A percentile compares a stretch with the other conserved stretches of the same genome.
These are phyloP conservation scores for Psidium guajava DNA, from an alignment of 345 rosid species.

Conservation along the genomic window DNA sequence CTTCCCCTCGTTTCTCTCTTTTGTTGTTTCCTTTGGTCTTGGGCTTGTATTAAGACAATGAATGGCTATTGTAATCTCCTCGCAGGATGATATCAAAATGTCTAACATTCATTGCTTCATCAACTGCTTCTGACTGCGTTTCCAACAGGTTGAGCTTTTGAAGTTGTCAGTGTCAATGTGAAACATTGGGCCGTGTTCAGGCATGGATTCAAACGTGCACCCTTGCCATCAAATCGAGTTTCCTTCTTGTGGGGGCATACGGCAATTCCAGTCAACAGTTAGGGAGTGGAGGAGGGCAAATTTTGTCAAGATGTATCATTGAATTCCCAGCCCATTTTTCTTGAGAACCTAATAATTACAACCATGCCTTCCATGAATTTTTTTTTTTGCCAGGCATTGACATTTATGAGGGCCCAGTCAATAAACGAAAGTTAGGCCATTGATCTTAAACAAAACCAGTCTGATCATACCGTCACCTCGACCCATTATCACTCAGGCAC, in stretches of 20 bases:
- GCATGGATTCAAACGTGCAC: background rate
- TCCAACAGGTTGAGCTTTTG: background rate
- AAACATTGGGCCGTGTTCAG: fast-evolving
- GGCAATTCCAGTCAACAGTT: background rate
- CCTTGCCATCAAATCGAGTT: background rate
- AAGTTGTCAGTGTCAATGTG: background rate
- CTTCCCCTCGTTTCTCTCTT: background rate
- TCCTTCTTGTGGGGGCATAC: background rate
- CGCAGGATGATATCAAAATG: background rate
- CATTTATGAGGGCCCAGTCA: background rate
- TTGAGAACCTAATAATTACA: background rate
- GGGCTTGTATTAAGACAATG: background rate
- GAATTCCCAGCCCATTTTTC: background rate
- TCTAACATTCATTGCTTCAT: background rate
- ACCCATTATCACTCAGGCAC: no score
- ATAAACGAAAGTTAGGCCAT: background rate
- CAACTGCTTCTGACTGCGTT: background rate
- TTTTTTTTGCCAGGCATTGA: background rate
- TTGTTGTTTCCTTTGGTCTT: background rate
- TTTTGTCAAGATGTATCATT: background rate
- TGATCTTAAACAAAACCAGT: background rate
- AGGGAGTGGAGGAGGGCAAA: background rate
- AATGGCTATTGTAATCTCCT: background rate
- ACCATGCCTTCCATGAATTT: background rate
- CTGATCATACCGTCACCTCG: no score